A percentile compares a stretch with the other conserved stretches of the same genome.
These are phyloP conservation scores for Coprinopsis strossmayeri DNA, from an alignment of 768 basidiomycete genomes.

Conservation along the genomic window DNA sequence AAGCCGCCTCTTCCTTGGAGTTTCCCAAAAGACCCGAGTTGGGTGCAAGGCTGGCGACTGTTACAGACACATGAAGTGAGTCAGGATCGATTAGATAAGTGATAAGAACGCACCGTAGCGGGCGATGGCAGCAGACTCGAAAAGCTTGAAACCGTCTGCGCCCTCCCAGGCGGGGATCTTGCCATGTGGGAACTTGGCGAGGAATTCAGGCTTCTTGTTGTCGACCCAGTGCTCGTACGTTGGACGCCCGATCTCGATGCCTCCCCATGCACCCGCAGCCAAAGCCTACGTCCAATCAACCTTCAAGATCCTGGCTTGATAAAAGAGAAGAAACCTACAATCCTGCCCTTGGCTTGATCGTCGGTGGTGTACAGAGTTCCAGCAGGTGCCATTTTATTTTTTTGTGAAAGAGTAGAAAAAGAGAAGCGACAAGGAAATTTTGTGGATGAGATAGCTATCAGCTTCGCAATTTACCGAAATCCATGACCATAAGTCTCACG, in stretches of 20 bases:
- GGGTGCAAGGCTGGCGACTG: conserved; percentile 73
- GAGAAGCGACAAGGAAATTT: conserved; percentile 3
- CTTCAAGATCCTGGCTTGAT: conserved; percentile 2
- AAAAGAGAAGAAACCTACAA: conserved; percentile 9
- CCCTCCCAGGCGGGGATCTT: conserved; percentile 84
- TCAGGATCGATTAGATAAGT: conserved; percentile 29
- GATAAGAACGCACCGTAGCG: conserved; percentile 72
- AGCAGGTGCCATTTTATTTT: conserved; percentile 13
- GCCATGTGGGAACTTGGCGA: conserved; percentile 69
- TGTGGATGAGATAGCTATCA: too few species aligned
- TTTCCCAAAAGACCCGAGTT: conserved; percentile 75
- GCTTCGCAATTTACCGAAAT: not conserved
- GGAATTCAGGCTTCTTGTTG: conserved; percentile 67
- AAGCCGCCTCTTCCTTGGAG: conserved; percentile 57
- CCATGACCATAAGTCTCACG: too few species aligned
- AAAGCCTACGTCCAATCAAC: conserved; percentile 46
- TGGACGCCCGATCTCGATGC: conserved; percentile 49
- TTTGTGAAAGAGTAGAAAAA: not conserved
- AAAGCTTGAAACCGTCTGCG: conserved; percentile 69
- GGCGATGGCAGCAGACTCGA: conserved; percentile 77
- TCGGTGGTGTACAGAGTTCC: conserved; percentile 12
- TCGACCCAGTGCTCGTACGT: conserved; percentile 54
- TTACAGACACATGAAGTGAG: conserved; percentile 14
- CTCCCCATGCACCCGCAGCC: conserved; percentile 55
- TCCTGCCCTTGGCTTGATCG: conserved; percentile 14